Evolutionary conservation across 306 rosid species (phyloP), one percentile per base, ranked within the genome.

Genomic region (Cicer pinnatifidum): DNA sequence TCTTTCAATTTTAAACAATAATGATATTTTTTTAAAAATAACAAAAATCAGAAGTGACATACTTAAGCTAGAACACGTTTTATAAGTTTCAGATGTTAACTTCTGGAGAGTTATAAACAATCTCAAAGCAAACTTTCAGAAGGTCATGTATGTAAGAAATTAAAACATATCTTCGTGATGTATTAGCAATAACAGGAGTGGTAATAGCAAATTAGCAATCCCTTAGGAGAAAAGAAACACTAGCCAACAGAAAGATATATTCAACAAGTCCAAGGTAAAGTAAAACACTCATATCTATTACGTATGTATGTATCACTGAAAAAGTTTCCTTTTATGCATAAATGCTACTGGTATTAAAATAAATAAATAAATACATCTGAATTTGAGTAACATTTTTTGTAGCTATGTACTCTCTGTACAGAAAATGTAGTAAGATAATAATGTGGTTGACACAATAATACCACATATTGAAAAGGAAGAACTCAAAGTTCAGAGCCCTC

Each of bases 351-450:
- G 48, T 68, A 43, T 52, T 51, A 67, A 76, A 57, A 69, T 72
- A 76, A 57, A 69, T 72, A 76, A 57, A 69, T 72, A 56, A 54
- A 71, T 80, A 84, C 82, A 80, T 60, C 33, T 45, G 44, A 71
- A 71, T 48, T 58, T 56, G 44, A 73, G 75, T 69, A 76, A 37
- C 78, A 67, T 60, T 72, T 6, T 60, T 60, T 46, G 84, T 72
- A 56, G 58, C 62, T 57, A 75, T 58, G 11, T 51, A 72, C 71
- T 69, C 72, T 84, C 72, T 84, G 64, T 77, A 84, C 84, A 84
- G 43, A 70, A 80, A 80, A 61, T 17, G 45, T 57, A 76, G 73
- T n/a, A 53, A 53, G 46, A 68, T 76, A 72, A 69, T 16, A 23
- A 40, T 77, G 78, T 47, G 83, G 75, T 64, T 81, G 71, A 77